These are phyloP conservation scores for Pinus tabuliformis DNA, from an alignment of 75 land plant genomes.

Conservation along the genomic window DNA sequence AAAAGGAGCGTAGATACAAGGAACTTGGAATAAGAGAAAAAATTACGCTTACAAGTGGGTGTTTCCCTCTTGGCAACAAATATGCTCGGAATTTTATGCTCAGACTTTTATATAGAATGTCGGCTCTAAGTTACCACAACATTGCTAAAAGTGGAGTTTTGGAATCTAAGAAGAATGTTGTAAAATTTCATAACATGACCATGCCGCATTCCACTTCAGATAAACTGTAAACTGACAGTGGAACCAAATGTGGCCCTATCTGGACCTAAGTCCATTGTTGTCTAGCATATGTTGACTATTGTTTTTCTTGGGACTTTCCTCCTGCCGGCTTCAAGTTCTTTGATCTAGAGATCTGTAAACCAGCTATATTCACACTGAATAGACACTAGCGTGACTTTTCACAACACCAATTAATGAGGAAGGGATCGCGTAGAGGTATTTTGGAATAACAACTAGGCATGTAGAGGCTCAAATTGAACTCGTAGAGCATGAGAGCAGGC, in stretches of 20 bases:
- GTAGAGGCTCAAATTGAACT: no score
- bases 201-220: neutral
- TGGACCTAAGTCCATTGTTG: neutral
- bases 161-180: neutral
- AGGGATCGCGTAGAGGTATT: no score
- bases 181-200: neutral
- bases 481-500: no score
- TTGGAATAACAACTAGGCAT: no score
- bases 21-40: conserved; percentile 94
- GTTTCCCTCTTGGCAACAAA: conserved; percentile 95
- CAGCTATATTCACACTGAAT: neutral
- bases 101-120: conserved; percentile 90
- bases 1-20: conserved; percentile 96
- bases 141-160: conserved; percentile 3
- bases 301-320: neutral
- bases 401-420: no score
- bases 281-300: neutral
- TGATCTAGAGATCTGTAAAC: neutral
- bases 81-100: conserved; percentile 94
- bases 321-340: neutral
- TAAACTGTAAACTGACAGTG: neutral
- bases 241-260: neutral
- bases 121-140: conserved; percentile 66
- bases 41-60: conserved; percentile 93
- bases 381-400: no score